These are phyloP conservation scores for Candida ficus DNA, from an alignment of 805 yeast species.

Conservation along the genomic window DNA sequence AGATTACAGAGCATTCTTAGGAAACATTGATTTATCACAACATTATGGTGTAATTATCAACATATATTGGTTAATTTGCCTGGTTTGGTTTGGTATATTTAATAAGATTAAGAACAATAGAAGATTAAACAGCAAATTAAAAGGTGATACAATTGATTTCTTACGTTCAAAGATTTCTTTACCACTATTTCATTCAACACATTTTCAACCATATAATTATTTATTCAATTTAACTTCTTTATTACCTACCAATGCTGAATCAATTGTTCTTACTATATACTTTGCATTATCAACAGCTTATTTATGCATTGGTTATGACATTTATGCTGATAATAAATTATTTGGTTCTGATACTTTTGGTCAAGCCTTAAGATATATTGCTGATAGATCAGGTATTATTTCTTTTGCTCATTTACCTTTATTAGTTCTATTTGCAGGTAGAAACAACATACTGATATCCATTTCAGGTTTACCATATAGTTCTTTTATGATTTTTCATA, in stretches of 20 bases:
- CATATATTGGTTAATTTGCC: conserved; percentile 15
- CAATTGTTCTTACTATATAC: conserved; percentile 29
- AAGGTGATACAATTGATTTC: conserved; percentile 11
- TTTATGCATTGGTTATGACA: conserved; percentile 8
- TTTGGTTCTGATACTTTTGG: conserved; percentile 13
- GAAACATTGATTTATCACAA: conserved; percentile 22
- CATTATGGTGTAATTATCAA: conserved; percentile 18
- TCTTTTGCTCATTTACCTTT: conserved; percentile 44
- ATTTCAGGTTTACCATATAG: conserved; percentile 61
- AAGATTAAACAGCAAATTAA: conserved; percentile 15
- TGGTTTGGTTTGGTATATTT: conserved; percentile 18
- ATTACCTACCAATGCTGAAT: conserved; percentile 20
- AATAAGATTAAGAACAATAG: conserved; percentile 14
- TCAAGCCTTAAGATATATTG: conserved; percentile 11
- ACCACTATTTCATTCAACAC: conserved; percentile 17
- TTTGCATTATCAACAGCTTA: conserved; percentile 18
- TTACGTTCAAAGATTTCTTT: conserved; percentile 16
- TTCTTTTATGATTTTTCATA: conserved; percentile 63
- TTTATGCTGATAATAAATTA: conserved; percentile 15
- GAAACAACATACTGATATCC: conserved; percentile 62
- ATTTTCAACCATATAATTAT: conserved; percentile 17
- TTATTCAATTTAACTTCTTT: conserved; percentile 12
- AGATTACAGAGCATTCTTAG: conserved; percentile 23
- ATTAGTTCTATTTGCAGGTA: conserved; percentile 58
- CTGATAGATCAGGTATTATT: conserved; percentile 22